These are phyloP conservation scores for Trichoderma lentiforme DNA, from an alignment of 2,329 filamentous ascomycete genomes.

Conservation along the genomic window DNA sequence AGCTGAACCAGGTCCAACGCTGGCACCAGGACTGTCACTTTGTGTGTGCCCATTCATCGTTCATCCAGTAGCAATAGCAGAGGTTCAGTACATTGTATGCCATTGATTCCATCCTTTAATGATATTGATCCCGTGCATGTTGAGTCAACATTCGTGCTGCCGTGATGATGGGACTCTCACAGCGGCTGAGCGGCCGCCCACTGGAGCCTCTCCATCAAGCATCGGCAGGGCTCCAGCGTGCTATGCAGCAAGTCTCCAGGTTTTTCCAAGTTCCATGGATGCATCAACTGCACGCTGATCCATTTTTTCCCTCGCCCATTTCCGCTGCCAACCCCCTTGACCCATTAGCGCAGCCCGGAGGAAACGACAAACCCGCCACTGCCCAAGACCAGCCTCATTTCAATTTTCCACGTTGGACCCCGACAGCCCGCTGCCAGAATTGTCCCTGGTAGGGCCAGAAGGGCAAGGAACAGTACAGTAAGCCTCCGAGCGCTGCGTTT, in stretches of 20 bases:
- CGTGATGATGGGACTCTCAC: background rate
- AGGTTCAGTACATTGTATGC: too few relatives aligned
- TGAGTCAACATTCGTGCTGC: too few relatives aligned
- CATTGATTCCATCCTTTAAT: background rate
- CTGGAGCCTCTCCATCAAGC: background rate
- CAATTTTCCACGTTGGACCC: slow-evolving; percentile 12
- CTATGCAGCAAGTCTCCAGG: background rate
- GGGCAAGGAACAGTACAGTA: background rate
- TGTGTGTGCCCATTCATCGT: background rate
- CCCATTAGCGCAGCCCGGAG: slow-evolving; percentile 11
- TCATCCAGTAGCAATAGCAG: background rate
- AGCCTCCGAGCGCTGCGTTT: background rate
- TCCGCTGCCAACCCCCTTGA: slow-evolving; percentile 13
- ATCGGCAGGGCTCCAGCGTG: background rate
- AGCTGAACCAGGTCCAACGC: background rate
- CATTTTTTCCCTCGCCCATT: background rate
- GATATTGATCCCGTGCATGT: too few relatives aligned
- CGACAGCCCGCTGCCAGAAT: background rate
- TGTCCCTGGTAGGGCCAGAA: background rate
- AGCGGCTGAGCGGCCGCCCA: slow-evolving; percentile 4
- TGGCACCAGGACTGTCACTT: too few relatives aligned
- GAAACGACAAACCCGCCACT: slow-evolving; percentile 15
- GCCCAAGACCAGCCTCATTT: slow-evolving; percentile 13
- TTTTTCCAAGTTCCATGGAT: background rate
- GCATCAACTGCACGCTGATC: background rate